Percentiles rank a stretch among this genome's conserved stretches.
Conservation (phyloP, 495 filamentous ascomycete species). For the Neurospora sp. region DNA sequence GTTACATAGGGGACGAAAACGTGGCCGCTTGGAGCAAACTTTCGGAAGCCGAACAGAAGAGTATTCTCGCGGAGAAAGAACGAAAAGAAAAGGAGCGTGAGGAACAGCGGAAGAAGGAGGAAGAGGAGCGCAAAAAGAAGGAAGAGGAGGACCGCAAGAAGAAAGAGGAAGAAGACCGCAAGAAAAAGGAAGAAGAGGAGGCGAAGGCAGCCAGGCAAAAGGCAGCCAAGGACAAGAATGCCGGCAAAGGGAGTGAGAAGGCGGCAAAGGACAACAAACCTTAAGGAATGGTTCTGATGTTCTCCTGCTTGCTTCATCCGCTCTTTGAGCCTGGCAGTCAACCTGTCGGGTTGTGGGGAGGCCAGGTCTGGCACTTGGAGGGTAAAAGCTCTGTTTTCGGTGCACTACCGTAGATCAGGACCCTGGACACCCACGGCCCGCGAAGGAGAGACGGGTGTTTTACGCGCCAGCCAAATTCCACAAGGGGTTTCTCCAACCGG, state of each 20-base stretch:
- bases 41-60: constrained; percentile 36
- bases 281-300: background rate
- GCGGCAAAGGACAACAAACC: background rate
- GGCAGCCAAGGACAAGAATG: constrained; percentile 5
- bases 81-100: constrained; percentile 16
- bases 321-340: background rate
- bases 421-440: background rate
- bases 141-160: constrained; percentile 10
- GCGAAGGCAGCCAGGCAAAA: constrained; percentile 1
- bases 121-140: constrained; percentile 10
- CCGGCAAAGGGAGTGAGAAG: background rate
- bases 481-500: background rate
- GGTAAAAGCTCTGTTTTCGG: background rate
- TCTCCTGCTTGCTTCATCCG: background rate
- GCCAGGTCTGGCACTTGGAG: background rate
- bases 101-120: constrained; percentile 15
- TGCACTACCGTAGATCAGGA: background rate
- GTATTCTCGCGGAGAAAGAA: constrained; percentile 35
- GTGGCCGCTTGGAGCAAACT: constrained; percentile 38
- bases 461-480: background rate
- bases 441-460: background rate
- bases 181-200: constrained; percentile 3
- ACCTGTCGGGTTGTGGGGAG: background rate
- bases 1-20: constrained; percentile 32
- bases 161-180: constrained; percentile 2